phyloP scores from a whole-genome alignment of 2,329 filamentous ascomycete genomes.

The Cercospora sojina region DNA sequence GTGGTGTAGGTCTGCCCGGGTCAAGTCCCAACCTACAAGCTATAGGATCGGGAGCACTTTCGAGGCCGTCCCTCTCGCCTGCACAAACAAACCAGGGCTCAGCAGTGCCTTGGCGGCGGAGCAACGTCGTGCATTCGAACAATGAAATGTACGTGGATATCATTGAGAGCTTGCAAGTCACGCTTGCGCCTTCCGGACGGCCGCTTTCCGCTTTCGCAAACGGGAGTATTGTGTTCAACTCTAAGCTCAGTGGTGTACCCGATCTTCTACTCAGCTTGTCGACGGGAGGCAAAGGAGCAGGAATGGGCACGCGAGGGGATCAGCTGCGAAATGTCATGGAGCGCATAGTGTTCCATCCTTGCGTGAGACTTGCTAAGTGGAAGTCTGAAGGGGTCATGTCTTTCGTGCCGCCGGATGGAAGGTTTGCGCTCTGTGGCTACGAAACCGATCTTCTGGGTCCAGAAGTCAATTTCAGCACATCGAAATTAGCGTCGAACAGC shows the following conservation, averaged over 20 bases:
- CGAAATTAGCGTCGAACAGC: constrained; percentile 30
- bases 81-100: constrained; percentile 37
- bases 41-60: constrained; percentile 22
- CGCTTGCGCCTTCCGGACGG: constrained; percentile 83
- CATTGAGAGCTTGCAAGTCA: constrained; percentile 84
- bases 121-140: constrained; percentile 91
- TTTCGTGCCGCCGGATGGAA: constrained; percentile 91
- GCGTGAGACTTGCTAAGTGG: constrained; percentile 87
- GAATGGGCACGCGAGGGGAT: constrained; percentile 56
- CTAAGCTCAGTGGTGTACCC: constrained; percentile 90
- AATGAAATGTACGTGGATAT: constrained; percentile 98
- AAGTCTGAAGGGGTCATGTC: constrained; percentile 86
- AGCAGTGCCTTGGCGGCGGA: constrained; percentile 81
- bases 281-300: constrained; percentile 76
- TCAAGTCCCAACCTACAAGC: constrained; percentile 31
- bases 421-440: constrained; percentile 90
- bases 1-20: constrained; percentile 79
- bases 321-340: constrained; percentile 61
- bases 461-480: constrained; percentile 42
- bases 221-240: constrained; percentile 90
- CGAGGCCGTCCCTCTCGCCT: constrained; percentile 20
- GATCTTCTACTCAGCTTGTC: constrained; percentile 81
- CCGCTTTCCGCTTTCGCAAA: constrained; percentile 83
- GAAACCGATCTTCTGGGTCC: constrained; percentile 86
- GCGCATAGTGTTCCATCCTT: constrained; percentile 92